A percentile compares a stretch with the other conserved stretches of the same genome.
phyloP scores from a whole-genome alignment of 805 yeast species.

The Teunomyces kruisii region DNA sequence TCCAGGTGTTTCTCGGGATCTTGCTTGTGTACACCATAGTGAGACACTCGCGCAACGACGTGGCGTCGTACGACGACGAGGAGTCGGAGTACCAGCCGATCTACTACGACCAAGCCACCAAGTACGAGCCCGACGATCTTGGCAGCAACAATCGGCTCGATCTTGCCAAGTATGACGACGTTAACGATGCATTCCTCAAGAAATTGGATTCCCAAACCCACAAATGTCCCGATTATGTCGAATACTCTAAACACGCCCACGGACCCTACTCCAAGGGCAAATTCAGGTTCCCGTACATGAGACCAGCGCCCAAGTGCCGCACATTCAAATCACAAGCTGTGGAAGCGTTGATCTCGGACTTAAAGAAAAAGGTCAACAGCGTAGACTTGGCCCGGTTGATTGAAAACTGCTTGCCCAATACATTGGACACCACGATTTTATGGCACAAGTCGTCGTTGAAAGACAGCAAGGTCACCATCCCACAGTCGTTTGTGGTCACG shows the following conservation, averaged over 20 bases:
- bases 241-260: slow-evolving; percentile 56
- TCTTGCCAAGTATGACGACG: background rate
- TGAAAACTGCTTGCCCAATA: slow-evolving; percentile 84
- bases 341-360: slow-evolving; percentile 56
- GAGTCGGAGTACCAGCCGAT: background rate
- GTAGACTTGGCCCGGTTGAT: slow-evolving; percentile 71
- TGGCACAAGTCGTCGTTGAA: slow-evolving; percentile 50
- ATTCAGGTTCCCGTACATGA: slow-evolving; percentile 62
- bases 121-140: background rate
- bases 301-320: slow-evolving; percentile 72
- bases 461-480: slow-evolving; percentile 12
- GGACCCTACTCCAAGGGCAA: slow-evolving; percentile 59
- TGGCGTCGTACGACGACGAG: background rate
- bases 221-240: slow-evolving; percentile 61
- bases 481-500: slow-evolving; percentile 78
- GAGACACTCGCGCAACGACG: background rate
- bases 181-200: slow-evolving; percentile 16
- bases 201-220: slow-evolving; percentile 16
- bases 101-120: background rate
- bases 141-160: background rate
- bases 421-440: slow-evolving; percentile 81
- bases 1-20: slow-evolving; percentile 4
- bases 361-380: slow-evolving; percentile 50
- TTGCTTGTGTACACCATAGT: background rate
- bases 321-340: slow-evolving; percentile 66